Base-by-base conservation (phyloP, 148 eudicot genomes). In the Rhododendron williamsianum region DNA sequence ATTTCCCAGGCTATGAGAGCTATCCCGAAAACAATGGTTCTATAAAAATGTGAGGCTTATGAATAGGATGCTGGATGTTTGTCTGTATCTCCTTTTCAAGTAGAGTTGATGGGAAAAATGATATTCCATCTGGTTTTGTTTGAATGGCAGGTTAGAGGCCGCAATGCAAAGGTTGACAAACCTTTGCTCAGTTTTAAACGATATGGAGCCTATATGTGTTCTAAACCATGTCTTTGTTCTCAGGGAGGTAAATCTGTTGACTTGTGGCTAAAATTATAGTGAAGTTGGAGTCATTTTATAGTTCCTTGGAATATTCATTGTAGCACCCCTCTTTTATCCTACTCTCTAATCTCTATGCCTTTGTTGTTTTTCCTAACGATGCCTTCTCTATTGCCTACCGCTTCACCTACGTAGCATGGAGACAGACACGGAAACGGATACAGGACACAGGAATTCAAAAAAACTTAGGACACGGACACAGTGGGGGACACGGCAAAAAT, bases 91-190 rank as follows among this genome's bases (percentile, higher is more conserved):
- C 21, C 35, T 79, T 41, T 63, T 54, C 84, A 49, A 13, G 71
- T 23, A 18, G 52, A 45, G 9, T 33, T 82, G 35, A 7, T 80
- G n/a, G 30, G 56, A 13, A 77, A 41, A 52, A 18, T 80, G 82
- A 78, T 89, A 23, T 65, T 67, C 60, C 76, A 84, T 85, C 81
- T 78, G 87, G 67, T 69, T 79, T 51, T 76, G 45, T 81, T 81
- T 46, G 65, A 43, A 88, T 84, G 84, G 87, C 95, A 97, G 99
- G 99, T 91, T 97, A 93, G 99, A 97, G 93, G 99, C 99, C 86
- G 99, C 99, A 79, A 94, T 97, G 99, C 99, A 97, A 91, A 94
- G 99, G 87, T 88, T 97, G 94, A 97, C 99, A 84, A 97, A 97
- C 89, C 97, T 97, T 52, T 97, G 99, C 90, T 97, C 99, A 21